Conservation (phyloP, 225 moss, liverwort and hornwort species). For the Anthoceros angustus region DNA sequence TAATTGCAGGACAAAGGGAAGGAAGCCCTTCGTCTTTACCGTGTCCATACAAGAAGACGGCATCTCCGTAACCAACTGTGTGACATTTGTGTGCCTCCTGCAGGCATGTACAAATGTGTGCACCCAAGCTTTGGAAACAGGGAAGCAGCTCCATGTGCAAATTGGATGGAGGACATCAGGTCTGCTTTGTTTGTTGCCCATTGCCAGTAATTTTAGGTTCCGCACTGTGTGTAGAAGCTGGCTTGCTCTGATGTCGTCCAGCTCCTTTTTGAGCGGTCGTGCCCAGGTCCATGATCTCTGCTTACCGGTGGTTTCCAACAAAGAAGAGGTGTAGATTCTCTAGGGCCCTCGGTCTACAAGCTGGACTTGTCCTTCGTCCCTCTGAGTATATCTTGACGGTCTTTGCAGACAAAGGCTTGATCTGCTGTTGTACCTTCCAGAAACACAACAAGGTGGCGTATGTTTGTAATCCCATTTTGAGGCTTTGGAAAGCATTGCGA, state of each 20-base stretch:
- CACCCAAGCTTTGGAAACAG: too few species aligned
- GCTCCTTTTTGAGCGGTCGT: constrained; percentile 2
- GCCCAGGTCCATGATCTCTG: background rate
- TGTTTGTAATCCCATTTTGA: background rate
- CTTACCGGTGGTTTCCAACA: background rate
- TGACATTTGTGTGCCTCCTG: too few species aligned
- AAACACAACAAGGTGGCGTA: constrained; percentile 4
- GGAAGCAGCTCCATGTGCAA: too few species aligned
- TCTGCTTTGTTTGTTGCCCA: background rate
- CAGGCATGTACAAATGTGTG: too few species aligned
- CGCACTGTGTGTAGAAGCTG: background rate
- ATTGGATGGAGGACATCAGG: too few species aligned
- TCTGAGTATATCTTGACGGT: background rate
- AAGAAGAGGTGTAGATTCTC: background rate
- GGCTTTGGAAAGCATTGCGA: background rate
- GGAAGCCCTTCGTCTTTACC: too few species aligned
- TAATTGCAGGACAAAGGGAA: too few species aligned
- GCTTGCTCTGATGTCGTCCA: background rate
- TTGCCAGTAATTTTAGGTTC: background rate
- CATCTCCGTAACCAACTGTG: too few species aligned
- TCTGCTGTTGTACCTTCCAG: background rate
- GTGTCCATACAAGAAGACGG: too few species aligned
- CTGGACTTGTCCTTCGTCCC: constrained; percentile 3
- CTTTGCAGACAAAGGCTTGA: constrained; percentile 2
- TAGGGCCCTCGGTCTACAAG: background rate